Conservation (phyloP, 2,329 filamentous ascomycete species). For the Colletotrichum tropicicola region DNA sequence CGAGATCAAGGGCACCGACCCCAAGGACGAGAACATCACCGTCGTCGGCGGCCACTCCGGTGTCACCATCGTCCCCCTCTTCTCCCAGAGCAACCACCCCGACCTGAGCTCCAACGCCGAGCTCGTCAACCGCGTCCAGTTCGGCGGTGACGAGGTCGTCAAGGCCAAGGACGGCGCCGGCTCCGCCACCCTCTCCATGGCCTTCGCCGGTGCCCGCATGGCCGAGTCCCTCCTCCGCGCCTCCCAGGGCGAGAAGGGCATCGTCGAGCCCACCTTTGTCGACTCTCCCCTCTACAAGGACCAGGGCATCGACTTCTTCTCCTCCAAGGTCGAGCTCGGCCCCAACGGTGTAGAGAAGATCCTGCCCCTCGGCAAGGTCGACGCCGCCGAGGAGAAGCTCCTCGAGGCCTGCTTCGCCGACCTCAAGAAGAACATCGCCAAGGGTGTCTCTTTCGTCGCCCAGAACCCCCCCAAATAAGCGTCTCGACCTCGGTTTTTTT, state of each 20-base stretch:
- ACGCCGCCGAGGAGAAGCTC: conserved; percentile 87
- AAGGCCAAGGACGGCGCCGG: conserved; percentile 98
- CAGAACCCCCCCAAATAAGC: conserved; percentile 68
- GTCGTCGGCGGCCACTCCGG: conserved; percentile 98
- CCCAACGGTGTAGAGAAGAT: conserved; percentile 97
- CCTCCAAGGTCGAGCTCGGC: conserved; percentile 93
- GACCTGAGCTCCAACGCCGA: conserved; percentile 81
- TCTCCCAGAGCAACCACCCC: conserved; percentile 91
- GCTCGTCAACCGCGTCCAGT: conserved; percentile 95
- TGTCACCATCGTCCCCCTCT: conserved; percentile 97
- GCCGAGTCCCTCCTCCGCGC: conserved; percentile 95
- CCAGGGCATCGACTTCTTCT: conserved; percentile 97
- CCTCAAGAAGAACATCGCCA: conserved; percentile 94
- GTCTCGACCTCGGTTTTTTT: neutral
- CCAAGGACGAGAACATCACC: conserved; percentile 91
- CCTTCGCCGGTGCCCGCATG: conserved; percentile 86
- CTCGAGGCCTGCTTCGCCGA: conserved; percentile 85
- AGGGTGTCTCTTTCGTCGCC: conserved; percentile 75
- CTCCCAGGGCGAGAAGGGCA: conserved; percentile 90
- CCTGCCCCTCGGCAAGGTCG: conserved; percentile 84
- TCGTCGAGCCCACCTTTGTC: conserved; percentile 96
- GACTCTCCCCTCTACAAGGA: conserved; percentile 99
- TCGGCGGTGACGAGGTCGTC: conserved; percentile 98
- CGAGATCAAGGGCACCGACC: conserved; percentile 90
- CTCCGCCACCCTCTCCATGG: conserved; percentile 98